phyloP scores from a whole-genome alignment of 2,329 filamentous ascomycete species.

The Bipolaris victoriae region DNA sequence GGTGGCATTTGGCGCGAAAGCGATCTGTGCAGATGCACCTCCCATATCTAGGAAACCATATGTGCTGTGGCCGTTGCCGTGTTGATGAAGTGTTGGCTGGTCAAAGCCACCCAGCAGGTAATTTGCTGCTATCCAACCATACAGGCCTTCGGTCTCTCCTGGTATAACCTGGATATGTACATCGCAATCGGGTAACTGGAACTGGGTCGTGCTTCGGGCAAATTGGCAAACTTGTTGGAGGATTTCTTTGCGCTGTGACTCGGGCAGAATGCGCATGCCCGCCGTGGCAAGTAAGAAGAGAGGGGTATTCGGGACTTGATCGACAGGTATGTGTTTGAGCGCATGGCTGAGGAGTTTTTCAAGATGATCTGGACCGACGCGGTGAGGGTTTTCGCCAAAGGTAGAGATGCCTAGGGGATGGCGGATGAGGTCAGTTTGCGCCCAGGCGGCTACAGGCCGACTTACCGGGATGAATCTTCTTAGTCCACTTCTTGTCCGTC shows the following conservation, averaged over 20 bases:
- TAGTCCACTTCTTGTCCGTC: slow-evolving; percentile 85
- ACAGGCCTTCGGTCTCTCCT: slow-evolving; percentile 92
- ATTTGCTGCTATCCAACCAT: slow-evolving; percentile 97
- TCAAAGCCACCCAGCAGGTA: slow-evolving; percentile 94
- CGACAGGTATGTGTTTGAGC: slow-evolving; percentile 73
- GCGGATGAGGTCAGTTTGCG: slow-evolving; percentile 19
- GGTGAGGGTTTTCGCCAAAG: slow-evolving; percentile 77
- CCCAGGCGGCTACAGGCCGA: not conserved
- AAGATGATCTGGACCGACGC: slow-evolving; percentile 82
- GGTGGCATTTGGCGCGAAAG: slow-evolving; percentile 92
- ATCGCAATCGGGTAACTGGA: slow-evolving; percentile 87
- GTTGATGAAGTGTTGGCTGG: slow-evolving; percentile 71
- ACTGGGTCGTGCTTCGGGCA: slow-evolving; percentile 75
- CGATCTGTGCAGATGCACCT: slow-evolving; percentile 95
- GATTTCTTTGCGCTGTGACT: slow-evolving; percentile 73
- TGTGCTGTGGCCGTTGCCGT: slow-evolving; percentile 88
- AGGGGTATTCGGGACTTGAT: slow-evolving; percentile 82
- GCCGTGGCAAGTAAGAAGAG: slow-evolving; percentile 96
- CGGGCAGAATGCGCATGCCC: slow-evolving; percentile 85
- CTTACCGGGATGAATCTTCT: slow-evolving; percentile 87
- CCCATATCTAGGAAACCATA: slow-evolving; percentile 99
- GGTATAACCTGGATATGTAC: slow-evolving; percentile 92
- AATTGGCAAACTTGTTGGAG: slow-evolving; percentile 83
- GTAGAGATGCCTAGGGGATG: slow-evolving; percentile 71
- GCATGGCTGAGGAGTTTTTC: slow-evolving; percentile 82